phyloP scores from a whole-genome alignment of 768 basidiomycete genomes.

The Tubosaeta brunneosetosa region DNA sequence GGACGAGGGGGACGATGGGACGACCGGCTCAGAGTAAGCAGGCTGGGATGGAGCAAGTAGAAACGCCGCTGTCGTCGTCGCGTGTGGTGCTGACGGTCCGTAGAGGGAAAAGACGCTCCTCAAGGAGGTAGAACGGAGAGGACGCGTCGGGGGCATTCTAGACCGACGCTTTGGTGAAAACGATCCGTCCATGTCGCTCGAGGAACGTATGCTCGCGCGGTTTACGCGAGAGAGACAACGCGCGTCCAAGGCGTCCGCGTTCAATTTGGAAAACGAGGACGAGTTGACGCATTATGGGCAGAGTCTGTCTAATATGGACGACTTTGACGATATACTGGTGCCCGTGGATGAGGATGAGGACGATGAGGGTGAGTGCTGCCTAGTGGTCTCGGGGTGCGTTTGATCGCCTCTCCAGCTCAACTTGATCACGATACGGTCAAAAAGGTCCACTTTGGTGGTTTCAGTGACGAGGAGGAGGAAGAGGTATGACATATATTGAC shows the following conservation, averaged over 20 bases:
- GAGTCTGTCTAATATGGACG: slow-evolving; percentile 78
- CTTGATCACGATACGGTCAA: slow-evolving; percentile 65
- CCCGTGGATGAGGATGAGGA: slow-evolving; percentile 53
- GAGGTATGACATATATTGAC: slow-evolving; percentile 35
- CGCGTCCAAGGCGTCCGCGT: slow-evolving; percentile 65
- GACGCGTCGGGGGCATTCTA: slow-evolving; percentile 80
- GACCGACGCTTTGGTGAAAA: slow-evolving; percentile 97
- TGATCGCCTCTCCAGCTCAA: slow-evolving; percentile 43
- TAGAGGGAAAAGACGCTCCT: slow-evolving; percentile 85
- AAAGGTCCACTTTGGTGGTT: slow-evolving; percentile 81
- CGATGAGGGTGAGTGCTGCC: slow-evolving; percentile 35
- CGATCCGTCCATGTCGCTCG: slow-evolving; percentile 85
- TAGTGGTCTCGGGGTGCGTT: background rate
- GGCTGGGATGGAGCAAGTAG: slow-evolving; percentile 83
- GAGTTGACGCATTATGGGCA: slow-evolving; percentile 91
- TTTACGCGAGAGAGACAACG: slow-evolving; percentile 89
- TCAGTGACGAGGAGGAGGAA: slow-evolving; percentile 56
- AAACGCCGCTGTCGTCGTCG: slow-evolving; percentile 14
- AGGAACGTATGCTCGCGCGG: slow-evolving; percentile 95
- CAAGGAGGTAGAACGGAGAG: slow-evolving; percentile 80
- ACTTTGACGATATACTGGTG: slow-evolving; percentile 67
- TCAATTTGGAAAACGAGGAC: slow-evolving; percentile 90
- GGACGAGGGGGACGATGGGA: slow-evolving; percentile 76
- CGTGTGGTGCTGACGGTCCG: slow-evolving; percentile 4
- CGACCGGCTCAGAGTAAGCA: slow-evolving; percentile 86